Base-by-base conservation (phyloP, 345 rosid genomes). In the Eucalyptus guilfoylei region DNA sequence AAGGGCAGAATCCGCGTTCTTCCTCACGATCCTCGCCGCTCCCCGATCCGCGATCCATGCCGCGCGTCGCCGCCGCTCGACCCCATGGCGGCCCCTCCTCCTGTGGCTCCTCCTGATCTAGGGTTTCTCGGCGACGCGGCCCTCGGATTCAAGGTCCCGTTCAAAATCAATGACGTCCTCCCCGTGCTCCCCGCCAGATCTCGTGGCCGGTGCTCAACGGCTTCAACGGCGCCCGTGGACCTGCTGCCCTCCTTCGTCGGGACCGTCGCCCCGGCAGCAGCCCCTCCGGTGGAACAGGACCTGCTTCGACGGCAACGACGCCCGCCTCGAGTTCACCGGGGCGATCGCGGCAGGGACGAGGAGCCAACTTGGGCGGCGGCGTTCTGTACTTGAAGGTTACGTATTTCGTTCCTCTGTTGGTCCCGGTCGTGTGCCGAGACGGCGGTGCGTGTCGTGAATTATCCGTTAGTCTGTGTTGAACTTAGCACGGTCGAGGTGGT, bases 201-300 rank as follows among this genome's bases (percentile, higher is more conserved):
- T 96, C 99, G 7, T 97, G 98, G 99, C 99, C 99, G 44, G 97
- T 97, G 26, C 86, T 97, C 90, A 97, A 97, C 92, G 92, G 92
- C 85, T 90, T 97, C 94, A 97, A 96, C 93, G 91, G 92, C 91
- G 96, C 99, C n/a, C n/a, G 97, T 96, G 86, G 99, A 96, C 93
- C 90, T 97, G 93, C 62, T 97, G 90, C 99, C 99, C n/a, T 94
- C 92, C 86, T 97, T 92, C 85, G 93, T 97, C 49, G 99, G 98
- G 11, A 94, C 99, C 19, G 94, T 97, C 80, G 86, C 95, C 87
- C 98, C 1, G 58, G 83, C 49, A 96, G 95, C 64, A 94, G 49
- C 92, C 99, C 49, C 86, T 95, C 80, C 91, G 91, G 87, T 97
- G 99, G 99, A 96, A 96, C 92, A 98, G 99, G 37, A 95, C 98